phyloP scores from a whole-genome alignment of 2,329 filamentous ascomycete genomes.

The Fusarium tricinctum region DNA sequence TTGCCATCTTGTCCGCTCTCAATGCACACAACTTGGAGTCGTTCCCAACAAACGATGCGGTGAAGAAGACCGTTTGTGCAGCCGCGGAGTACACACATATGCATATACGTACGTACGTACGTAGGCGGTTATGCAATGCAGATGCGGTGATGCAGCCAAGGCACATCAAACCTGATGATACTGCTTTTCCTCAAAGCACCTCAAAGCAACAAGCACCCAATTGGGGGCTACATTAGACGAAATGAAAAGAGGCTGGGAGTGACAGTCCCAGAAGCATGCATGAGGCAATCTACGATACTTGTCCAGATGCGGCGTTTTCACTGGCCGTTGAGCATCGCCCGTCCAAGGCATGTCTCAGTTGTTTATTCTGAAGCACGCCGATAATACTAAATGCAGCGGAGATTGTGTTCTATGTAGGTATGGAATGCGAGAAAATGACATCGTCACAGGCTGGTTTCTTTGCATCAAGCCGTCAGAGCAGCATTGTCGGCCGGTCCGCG shows the following conservation, averaged over 20 bases:
- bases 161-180: conserved; percentile 15
- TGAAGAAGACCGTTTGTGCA: conserved; percentile 21
- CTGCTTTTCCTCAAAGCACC: conserved; percentile 10
- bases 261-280: conserved; percentile 36
- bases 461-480: conserved; percentile 13
- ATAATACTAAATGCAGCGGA: conserved; percentile 5
- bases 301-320: conserved; percentile 10
- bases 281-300: conserved; percentile 24
- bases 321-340: conserved; percentile 6
- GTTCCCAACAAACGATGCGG: conserved; percentile 32
- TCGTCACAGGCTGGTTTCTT: not conserved
- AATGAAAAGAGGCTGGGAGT: conserved; percentile 25
- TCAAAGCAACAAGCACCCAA: conserved; percentile 1
- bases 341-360: conserved; percentile 34
- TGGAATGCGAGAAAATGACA: conserved; percentile 13
- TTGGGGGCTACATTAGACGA: conserved; percentile 1
- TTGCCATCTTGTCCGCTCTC: not conserved
- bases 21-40: not conserved
- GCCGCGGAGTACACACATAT: not conserved
- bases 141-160: conserved; percentile 14
- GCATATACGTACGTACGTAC: conserved; percentile 1
- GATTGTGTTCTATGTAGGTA: conserved; percentile 14
- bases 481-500: not conserved
- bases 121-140: conserved; percentile 17
- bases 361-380: not conserved